Evolutionary conservation across 345 rosid species (phyloP).

Genomic region (Camelina hispida): DNA sequence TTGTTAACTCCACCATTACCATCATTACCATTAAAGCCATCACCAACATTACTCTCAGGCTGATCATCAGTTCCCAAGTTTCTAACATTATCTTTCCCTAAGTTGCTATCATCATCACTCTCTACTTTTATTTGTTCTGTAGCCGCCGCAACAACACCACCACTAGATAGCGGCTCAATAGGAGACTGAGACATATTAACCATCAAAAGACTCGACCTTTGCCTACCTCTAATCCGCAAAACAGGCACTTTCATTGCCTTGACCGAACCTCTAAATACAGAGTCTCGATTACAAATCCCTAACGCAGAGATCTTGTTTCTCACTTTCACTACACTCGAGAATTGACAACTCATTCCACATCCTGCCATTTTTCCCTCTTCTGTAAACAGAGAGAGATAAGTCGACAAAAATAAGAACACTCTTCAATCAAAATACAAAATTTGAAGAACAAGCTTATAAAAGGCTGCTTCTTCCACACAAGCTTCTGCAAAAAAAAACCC

Average conservation of each 20-base stretch:
- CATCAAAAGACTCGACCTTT: slow-evolving; percentile 48
- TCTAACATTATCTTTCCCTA: slow-evolving; percentile 36
- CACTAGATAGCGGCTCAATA: slow-evolving; percentile 46
- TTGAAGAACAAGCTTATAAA: not conserved
- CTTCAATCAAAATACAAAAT: not conserved
- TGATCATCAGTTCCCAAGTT: slow-evolving; percentile 39
- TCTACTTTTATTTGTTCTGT: slow-evolving; percentile 29
- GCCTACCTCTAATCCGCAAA: slow-evolving; percentile 36
- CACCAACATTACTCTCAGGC: slow-evolving; percentile 44
- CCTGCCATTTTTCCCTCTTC: slow-evolving; percentile 50
- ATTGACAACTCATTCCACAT: slow-evolving; percentile 46
- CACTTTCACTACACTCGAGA: slow-evolving; percentile 39
- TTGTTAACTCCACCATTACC: slow-evolving; percentile 48
- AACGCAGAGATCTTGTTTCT: slow-evolving; percentile 40
- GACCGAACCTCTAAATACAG: slow-evolving; percentile 17
- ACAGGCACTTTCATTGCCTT: slow-evolving; percentile 43
- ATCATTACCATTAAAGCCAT: slow-evolving; percentile 42
- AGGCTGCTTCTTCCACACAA: not conserved
- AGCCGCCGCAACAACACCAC: slow-evolving; percentile 9
- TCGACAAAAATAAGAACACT: slow-evolving; percentile 47
- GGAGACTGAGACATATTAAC: slow-evolving; percentile 51
- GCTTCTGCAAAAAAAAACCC: slow-evolving; percentile 32
- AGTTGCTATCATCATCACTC: slow-evolving; percentile 29
- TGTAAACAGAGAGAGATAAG: slow-evolving; percentile 21
- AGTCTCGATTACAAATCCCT: slow-evolving; percentile 41